These are phyloP conservation scores for Malus sieversii DNA, from an alignment of 306 rosid species.

Conservation along the genomic window DNA sequence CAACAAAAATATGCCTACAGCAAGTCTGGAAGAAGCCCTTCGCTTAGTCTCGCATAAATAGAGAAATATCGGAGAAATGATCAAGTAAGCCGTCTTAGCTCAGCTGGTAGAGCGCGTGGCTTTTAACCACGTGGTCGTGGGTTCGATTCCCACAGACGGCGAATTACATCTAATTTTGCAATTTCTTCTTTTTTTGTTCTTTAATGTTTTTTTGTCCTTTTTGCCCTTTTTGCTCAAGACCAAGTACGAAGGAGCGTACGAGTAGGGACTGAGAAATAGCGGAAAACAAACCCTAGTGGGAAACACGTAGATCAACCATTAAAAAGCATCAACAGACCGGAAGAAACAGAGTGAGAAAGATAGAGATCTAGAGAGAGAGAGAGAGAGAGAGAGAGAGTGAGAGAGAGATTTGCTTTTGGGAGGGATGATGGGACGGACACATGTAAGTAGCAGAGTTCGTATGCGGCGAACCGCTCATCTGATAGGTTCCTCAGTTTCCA, in stretches of 20 bases:
- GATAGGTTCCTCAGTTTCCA: background rate
- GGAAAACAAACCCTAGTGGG: background rate
- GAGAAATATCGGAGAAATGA: fast-evolving
- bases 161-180: background rate
- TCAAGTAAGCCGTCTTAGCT: slow-evolving; percentile 43
- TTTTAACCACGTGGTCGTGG: slow-evolving; percentile 85
- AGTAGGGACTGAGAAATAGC: background rate
- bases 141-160: slow-evolving; percentile 74
- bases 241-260: background rate
- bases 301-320: background rate
- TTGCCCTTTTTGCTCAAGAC: background rate
- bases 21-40: background rate
- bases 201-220: too few relatives aligned
- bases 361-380: background rate
- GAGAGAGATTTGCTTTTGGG: too few relatives aligned
- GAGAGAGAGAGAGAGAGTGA: too few relatives aligned
- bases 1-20: background rate
- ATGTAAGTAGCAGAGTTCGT: background rate
- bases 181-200: background rate
- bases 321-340: background rate
- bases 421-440: background rate
- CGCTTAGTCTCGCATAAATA: fast-evolving
- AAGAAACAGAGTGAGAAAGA: background rate
- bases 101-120: slow-evolving; percentile 77
- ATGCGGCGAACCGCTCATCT: background rate